Conservation (phyloP, 2,329 filamentous ascomycete genomes). For the Colletotrichum falcatum region DNA sequence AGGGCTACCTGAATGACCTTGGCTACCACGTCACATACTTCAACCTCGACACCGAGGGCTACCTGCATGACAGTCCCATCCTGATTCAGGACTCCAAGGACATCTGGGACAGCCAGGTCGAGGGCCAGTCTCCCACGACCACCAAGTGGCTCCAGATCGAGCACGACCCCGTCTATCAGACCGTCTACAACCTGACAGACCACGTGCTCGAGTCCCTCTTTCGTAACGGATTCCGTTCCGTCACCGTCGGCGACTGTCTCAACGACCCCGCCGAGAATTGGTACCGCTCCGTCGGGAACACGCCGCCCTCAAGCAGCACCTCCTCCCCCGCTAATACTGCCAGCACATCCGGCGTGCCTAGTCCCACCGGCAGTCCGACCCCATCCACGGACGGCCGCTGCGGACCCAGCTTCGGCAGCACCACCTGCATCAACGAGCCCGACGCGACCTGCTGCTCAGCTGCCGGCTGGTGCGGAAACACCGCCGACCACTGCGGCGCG, state of each 20-base stretch:
- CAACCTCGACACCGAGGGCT: constrained; percentile 52
- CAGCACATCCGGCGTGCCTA: constrained; percentile 13
- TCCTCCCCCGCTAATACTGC: constrained; percentile 7
- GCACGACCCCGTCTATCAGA: constrained; percentile 57
- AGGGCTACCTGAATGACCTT: constrained; percentile 43
- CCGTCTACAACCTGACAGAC: constrained; percentile 54
- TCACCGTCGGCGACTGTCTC: constrained; percentile 66
- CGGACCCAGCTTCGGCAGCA: constrained; percentile 43
- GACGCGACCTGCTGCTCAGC: constrained; percentile 46
- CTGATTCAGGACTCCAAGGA: constrained; percentile 52
- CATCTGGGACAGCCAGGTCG: constrained; percentile 52
- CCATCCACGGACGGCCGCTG: constrained; percentile 47
- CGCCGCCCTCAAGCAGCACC: constrained; percentile 12
- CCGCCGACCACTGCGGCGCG: constrained; percentile 53
- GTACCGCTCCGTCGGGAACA: constrained; percentile 58
- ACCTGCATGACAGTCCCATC: constrained; percentile 47
- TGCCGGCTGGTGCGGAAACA: constrained; percentile 53
- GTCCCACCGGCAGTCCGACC: constrained; percentile 34
- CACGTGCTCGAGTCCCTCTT: constrained; percentile 53
- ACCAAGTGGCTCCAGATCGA: constrained; percentile 47
- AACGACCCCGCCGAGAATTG: constrained; percentile 64
- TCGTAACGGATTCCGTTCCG: constrained; percentile 54
- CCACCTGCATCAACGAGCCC: constrained; percentile 44
- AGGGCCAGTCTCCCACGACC: constrained; percentile 46
- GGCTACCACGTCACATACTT: constrained; percentile 54